Percentiles rank a stretch among this genome's conserved stretches.
Conservation (phyloP, 1,284 basidiomycete species). For the Inonotus obliquus region DNA sequence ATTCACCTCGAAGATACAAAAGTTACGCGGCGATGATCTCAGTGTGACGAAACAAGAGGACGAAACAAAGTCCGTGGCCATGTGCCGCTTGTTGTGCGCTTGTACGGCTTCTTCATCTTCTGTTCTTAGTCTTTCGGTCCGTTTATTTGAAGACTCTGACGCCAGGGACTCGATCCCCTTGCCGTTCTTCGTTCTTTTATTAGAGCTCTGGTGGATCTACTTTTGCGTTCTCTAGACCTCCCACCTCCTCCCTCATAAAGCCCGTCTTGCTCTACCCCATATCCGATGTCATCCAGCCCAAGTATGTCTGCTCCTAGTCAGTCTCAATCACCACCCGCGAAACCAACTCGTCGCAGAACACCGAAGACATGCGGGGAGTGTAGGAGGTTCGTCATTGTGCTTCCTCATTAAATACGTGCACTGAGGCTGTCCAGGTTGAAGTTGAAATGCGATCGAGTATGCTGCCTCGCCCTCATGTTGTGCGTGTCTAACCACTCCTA, state of each 20-base stretch:
- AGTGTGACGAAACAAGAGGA: too few species aligned
- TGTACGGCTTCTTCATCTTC: neutral
- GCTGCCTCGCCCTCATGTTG: neutral
- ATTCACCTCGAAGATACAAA: neutral
- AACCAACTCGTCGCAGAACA: neutral
- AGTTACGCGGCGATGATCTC: neutral
- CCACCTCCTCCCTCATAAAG: neutral
- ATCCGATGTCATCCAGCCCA: neutral
- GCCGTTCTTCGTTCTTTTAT: neutral
- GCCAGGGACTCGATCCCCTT: neutral
- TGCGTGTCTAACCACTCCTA: neutral
- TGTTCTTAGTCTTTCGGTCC: neutral
- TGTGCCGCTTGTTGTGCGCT: neutral
- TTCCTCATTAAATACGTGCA: neutral
- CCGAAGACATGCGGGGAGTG: slow-evolving; percentile 14
- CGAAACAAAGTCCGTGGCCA: neutral
- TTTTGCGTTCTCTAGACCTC: neutral
- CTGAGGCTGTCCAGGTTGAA: slow-evolving; percentile 8
- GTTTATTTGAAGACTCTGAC: neutral
- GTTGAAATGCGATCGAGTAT: slow-evolving; percentile 16
- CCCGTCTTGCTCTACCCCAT: neutral
- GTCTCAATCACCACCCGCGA: neutral
- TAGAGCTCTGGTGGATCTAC: neutral
- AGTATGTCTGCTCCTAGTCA: neutral
- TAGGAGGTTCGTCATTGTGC: slow-evolving; percentile 6